Evolutionary conservation across 257 asterid genomes (phyloP), one percentile per base, ranked within the genome.

Genomic region (Capsicum baccatum): DNA sequence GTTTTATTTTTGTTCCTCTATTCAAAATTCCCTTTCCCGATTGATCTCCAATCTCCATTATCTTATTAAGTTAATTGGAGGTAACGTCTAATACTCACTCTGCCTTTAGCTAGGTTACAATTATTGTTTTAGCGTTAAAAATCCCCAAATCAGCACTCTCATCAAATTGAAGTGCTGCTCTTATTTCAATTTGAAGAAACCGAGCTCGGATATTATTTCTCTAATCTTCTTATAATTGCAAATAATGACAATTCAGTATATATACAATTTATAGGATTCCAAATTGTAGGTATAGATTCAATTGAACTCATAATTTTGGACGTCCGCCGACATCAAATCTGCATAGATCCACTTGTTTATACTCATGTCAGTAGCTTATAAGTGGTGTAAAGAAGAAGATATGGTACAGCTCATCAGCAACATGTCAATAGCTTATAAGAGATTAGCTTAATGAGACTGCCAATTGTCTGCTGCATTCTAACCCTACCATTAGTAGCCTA

Each of bases 331-430:
- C 44, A 84, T 82, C 85, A 76, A 87, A 93, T 93, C 95, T 85
- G 76, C 68, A 52, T 87, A 90, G 92, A 90, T 91, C 85, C 83
- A 11, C 88, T 42, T 88, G 91, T 85, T 89, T 87, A 47, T 73
- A 10, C 80, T 47, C 54, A 9, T 26, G 44, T 71, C 58, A 71
- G 4, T 50, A 69, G 54, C 10, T 69, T 68, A 8, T 42, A 1
- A 19, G 60, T 48, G 60, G 48, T 48, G 1, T 74, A 11, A 48
- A 6, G 19, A 19, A 74, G 8, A 74, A 74, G 62, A 74, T 21
- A 70, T 48, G 85, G 78, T 73, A 84, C 90, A 88, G 83, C 84
- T 71, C 84, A 68, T 83, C 79, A 63, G 6, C 42, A 57, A 26
- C 57, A 56, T 39, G 19, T n/a, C n/a, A n/a, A n/a, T n/a, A n/a